A percentile compares a stretch with the other conserved stretches of the same genome.
These are phyloP conservation scores for Piromyces sp. DNA, from an alignment of 192 early-diverging fungal genomes.

Conservation along the genomic window DNA sequence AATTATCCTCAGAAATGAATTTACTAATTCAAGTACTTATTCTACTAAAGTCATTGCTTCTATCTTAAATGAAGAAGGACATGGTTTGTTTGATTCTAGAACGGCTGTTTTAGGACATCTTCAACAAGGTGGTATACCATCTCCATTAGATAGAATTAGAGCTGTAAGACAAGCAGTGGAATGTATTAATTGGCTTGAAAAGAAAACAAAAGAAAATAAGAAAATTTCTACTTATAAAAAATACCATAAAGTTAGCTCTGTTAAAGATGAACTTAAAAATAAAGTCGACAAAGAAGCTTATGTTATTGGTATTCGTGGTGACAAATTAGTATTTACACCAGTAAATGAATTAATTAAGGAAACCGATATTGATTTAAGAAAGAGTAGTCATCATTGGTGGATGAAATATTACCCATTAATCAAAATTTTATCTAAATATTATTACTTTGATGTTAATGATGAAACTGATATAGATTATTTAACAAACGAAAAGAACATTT, in stretches of 20 bases:
- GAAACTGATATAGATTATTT: background rate
- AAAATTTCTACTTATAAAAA: conserved; percentile 1
- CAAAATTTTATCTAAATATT: conserved; percentile 25
- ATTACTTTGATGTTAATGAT: conserved; percentile 12
- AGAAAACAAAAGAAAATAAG: conserved; percentile 14
- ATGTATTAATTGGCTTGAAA: conserved; percentile 68
- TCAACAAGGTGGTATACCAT: conserved; percentile 85
- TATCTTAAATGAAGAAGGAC: conserved; percentile 78
- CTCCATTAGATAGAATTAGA: conserved; percentile 88
- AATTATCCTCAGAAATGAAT: conserved; percentile 67
- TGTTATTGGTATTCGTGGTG: conserved; percentile 70
- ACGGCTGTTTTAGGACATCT: conserved; percentile 84
- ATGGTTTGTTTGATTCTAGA: conserved; percentile 72
- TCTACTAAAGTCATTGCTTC: conserved; percentile 69
- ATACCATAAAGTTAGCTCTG: conserved; percentile 37
- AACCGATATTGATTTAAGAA: conserved; percentile 63
- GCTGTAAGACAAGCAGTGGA: conserved; percentile 74
- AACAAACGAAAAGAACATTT: background rate
- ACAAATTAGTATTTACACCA: conserved; percentile 53
- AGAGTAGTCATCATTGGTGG: conserved; percentile 59
- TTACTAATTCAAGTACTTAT: conserved; percentile 52
- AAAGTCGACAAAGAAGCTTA: conserved; percentile 24
- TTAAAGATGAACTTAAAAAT: conserved; percentile 7
- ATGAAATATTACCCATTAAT: conserved; percentile 17
- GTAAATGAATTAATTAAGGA: conserved; percentile 39